These are phyloP conservation scores for Pichia sp. DNA, from an alignment of 1,139 yeast genomes.

Conservation along the genomic window DNA sequence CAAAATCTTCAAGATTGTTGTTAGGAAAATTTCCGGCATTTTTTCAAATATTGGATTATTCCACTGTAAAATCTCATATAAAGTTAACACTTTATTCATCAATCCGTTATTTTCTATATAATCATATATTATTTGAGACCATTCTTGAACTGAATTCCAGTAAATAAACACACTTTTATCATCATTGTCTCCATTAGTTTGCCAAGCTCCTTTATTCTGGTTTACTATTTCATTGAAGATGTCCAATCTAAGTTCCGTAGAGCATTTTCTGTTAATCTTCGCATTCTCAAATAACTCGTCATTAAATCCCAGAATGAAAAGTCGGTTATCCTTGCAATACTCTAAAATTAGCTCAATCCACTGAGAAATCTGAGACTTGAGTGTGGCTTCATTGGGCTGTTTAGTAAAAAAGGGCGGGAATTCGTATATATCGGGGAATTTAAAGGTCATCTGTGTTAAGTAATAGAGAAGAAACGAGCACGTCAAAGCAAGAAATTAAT, in stretches of 20 bases:
- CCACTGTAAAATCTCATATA: slow-evolving; percentile 67
- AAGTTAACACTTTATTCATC: slow-evolving; percentile 65
- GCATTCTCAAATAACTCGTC: not conserved
- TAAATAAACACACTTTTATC: slow-evolving; percentile 45
- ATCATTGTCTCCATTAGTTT: slow-evolving; percentile 23
- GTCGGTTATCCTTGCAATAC: slow-evolving; percentile 41
- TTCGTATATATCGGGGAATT: slow-evolving; percentile 66
- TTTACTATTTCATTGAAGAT: slow-evolving; percentile 53
- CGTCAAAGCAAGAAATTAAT: too few relatives aligned
- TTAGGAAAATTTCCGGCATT: too few relatives aligned
- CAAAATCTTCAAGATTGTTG: slow-evolving; percentile 31
- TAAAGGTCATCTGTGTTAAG: not conserved
- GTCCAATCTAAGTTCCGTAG: slow-evolving; percentile 35
- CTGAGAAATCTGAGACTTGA: slow-evolving; percentile 56
- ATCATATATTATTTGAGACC: slow-evolving; percentile 57
- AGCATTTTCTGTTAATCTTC: slow-evolving; percentile 1
- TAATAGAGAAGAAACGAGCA: too few relatives aligned
- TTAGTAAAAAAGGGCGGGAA: slow-evolving; percentile 91
- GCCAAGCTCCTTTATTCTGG: slow-evolving; percentile 47
- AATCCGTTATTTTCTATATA: slow-evolving; percentile 76
- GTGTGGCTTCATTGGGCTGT: slow-evolving; percentile 77
- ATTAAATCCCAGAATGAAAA: too few relatives aligned
- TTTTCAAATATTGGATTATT: too few relatives aligned
- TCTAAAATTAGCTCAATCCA: slow-evolving; percentile 51
- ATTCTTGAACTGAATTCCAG: slow-evolving; percentile 68